Evolutionary conservation across 2,329 filamentous ascomycete species (phyloP).

Genomic region (Fusarium protoensiforme): DNA sequence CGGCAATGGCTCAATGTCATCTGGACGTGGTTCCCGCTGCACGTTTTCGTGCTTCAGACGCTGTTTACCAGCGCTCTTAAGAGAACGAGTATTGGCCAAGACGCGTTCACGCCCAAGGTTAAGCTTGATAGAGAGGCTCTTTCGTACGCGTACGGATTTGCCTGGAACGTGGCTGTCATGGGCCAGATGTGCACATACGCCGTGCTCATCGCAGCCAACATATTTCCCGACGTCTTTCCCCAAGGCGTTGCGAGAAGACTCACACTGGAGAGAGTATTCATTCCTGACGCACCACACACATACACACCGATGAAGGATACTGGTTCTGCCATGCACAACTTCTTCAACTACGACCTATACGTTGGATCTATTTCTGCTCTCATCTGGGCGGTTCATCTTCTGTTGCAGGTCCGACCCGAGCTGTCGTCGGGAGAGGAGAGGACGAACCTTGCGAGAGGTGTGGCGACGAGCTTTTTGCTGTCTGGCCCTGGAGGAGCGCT

Average conservation of each 20-base stretch:
- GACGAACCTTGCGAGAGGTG: conserved; percentile 23
- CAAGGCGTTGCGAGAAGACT: conserved; percentile 21
- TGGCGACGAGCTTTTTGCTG: conserved; percentile 33
- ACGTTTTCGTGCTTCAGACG: conserved; percentile 23
- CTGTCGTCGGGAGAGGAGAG: conserved; percentile 29
- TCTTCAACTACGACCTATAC: conserved; percentile 42
- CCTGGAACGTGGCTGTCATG: conserved; percentile 39
- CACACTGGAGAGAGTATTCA: conserved; percentile 26
- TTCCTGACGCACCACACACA: conserved; percentile 33
- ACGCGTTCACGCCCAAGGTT: conserved; percentile 20
- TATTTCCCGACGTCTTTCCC: conserved; percentile 32
- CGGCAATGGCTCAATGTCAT: conserved; percentile 37
- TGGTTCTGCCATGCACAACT: conserved; percentile 31
- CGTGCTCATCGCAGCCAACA: conserved; percentile 11
- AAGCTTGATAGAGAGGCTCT: conserved; percentile 34
- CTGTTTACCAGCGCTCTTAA: conserved; percentile 32
- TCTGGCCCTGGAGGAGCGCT: conserved; percentile 38
- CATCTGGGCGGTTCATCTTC: conserved; percentile 31
- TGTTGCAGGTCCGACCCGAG: conserved; percentile 30
- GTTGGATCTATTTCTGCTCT: conserved; percentile 28
- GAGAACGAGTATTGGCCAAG: conserved; percentile 36
- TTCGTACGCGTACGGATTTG: conserved; percentile 38
- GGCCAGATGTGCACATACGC: conserved; percentile 37
- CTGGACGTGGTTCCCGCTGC: conserved; percentile 38
- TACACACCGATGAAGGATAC: conserved; percentile 28